A percentile compares a stretch with the other conserved stretches of the same genome.
These are phyloP conservation scores for Elsinoe ampelina DNA, from an alignment of 2,329 filamentous ascomycete species.

Conservation along the genomic window DNA sequence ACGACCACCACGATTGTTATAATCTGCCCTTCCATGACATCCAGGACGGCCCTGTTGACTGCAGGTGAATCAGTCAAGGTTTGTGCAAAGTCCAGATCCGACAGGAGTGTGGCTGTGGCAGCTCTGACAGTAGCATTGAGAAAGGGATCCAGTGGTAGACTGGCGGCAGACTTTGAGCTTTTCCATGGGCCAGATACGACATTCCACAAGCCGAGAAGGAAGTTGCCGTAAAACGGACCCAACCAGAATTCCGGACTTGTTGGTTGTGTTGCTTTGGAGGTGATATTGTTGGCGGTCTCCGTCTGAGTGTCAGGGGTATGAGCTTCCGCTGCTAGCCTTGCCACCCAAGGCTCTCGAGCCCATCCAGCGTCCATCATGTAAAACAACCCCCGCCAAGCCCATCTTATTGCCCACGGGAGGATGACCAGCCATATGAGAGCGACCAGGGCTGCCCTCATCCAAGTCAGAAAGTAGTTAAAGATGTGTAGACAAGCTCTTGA, in stretches of 20 bases:
- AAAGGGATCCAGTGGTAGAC: not conserved
- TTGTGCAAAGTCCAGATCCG: constrained; percentile 48
- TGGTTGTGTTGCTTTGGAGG: not conserved
- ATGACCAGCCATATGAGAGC: constrained; percentile 78
- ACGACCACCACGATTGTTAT: constrained; percentile 88
- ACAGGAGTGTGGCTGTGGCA: constrained; percentile 31
- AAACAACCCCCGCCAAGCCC: constrained; percentile 87
- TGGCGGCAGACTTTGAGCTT: not conserved
- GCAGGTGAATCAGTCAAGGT: constrained; percentile 55
- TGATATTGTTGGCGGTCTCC: not conserved
- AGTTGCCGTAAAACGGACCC: not conserved
- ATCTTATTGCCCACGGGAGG: constrained; percentile 83
- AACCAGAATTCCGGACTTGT: not conserved
- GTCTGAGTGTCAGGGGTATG: not conserved
- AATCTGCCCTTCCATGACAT: constrained; percentile 82
- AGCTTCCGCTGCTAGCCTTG: constrained; percentile 15
- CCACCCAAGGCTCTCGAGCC: constrained; percentile 35
- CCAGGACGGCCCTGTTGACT: constrained; percentile 70
- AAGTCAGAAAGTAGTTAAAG: constrained; percentile 61
- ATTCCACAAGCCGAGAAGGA: constrained; percentile 4
- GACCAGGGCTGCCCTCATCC: constrained; percentile 70
- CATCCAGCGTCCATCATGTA: constrained; percentile 80
- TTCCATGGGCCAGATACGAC: constrained; percentile 5
- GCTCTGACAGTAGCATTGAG: constrained; percentile 1
- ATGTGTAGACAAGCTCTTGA: constrained; percentile 68